Evolutionary conservation across 305 asterid species (phyloP), one percentile per base, ranked within the genome.

Genomic region (Nicotiana rustica): DNA sequence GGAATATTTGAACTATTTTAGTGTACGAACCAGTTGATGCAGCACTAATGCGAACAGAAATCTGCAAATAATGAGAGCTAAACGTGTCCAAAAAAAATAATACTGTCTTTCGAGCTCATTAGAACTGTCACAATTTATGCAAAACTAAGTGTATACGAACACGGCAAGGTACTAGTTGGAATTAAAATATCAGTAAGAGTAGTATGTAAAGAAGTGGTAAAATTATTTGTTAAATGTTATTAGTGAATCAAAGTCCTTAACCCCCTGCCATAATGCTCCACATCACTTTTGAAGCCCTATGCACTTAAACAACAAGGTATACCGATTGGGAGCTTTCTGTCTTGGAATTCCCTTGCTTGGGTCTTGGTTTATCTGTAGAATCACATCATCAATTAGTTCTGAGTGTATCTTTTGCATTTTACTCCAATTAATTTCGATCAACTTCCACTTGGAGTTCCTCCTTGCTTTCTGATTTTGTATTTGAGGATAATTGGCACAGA

Each of bases 241-340:
- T 52, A 29, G 1, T 25, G 65, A 0, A 52, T 52, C 44, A 52
- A 71, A 0, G 0, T 21, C 38, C 21, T 47, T 13, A 2, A 8
- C 78, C 21, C 61, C 4, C 38, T 6, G 14, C 78, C 78, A 36
- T 10, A 47, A 47, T 13, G 41, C 2, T 18, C 61, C 61, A 0
- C 21, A 71, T 18, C 59, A 18, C 59, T 70, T 69, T 70, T 70
- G 35, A 70, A 70, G 78, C 13, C 35, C 78, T 10, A 70, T 70
- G n/a, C 18, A 18, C 59, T 70, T 69, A n/a, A 18, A 19, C 62
- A 18, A 19, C 62, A 47, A 47, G 13, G 61, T 13, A 21, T 57
- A 47, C 13, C 18, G 38, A 47, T 71, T 9, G 1, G 25, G 61
- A 71, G 25, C 61, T 12, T 19, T 13, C 19, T 44, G 19, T 44